Evolutionary conservation across 257 asterid species (phyloP).

Genomic region (Fraxinus pennsylvanica): DNA sequence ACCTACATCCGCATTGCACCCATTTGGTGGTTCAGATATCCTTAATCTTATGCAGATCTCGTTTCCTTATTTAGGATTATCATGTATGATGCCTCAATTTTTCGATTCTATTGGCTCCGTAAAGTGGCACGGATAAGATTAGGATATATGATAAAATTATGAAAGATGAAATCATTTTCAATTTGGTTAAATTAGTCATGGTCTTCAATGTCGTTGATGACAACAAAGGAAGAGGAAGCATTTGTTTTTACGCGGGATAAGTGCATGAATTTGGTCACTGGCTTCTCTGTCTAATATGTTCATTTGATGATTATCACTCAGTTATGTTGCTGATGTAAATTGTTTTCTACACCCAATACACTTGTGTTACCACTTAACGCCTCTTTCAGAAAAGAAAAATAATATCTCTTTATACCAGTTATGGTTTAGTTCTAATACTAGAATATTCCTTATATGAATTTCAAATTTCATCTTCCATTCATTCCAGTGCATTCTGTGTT

Average conservation of each 20-base stretch:
- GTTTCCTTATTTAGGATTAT: slow-evolving; percentile 5
- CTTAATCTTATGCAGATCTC: slow-evolving; percentile 35
- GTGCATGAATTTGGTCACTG: not conserved
- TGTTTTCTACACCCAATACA: slow-evolving; percentile 6
- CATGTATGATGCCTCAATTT: not conserved
- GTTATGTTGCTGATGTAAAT: not conserved
- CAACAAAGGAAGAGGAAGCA: not conserved
- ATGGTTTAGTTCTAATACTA: slow-evolving; percentile 2
- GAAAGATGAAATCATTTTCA: not conserved
- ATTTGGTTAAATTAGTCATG: not conserved
- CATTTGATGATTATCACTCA: not conserved
- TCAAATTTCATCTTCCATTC: slow-evolving; percentile 15
- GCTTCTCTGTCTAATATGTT: not conserved
- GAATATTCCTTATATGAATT: slow-evolving; percentile 29
- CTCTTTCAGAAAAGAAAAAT: slow-evolving; percentile 42
- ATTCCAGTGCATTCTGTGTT: not conserved
- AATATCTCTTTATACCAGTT: no score
- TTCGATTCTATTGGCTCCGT: not conserved
- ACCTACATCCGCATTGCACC: slow-evolving; percentile 90
- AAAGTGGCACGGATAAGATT: not conserved
- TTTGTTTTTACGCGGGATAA: not conserved
- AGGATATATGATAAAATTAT: not conserved
- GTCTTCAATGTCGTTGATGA: not conserved
- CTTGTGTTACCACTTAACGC: slow-evolving; percentile 50
- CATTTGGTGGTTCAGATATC: slow-evolving; percentile 99